Base-by-base conservation (phyloP, 2,329 filamentous ascomycete genomes). In the Stagonosporopsis rhizophila region DNA sequence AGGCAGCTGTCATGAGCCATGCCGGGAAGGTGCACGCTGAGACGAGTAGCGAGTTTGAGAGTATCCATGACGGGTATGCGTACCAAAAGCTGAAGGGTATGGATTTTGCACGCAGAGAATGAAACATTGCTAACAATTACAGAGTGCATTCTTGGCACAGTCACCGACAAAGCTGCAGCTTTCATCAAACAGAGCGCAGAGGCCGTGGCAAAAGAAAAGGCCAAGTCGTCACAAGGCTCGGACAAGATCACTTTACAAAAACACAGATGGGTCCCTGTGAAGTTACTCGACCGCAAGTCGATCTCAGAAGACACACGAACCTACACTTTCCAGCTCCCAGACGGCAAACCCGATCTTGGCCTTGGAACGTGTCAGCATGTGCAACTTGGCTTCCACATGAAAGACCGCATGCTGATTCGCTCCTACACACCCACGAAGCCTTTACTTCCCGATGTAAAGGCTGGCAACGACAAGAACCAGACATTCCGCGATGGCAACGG, bases 281-380 rank as follows among this genome's bases (percentile, higher is more conserved):
- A 73, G 46, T 72, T 83, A 2, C 23, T 73, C 32, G 61, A 71
- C 9, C 73, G 77, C 22, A 67, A 77, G 30, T 44, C 69, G 0
- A 23, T 83, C 5, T 81, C 79, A 0, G 59, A 77, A 25, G 80
- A 84, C 52, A 81, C 79, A 0, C 64, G 74, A 6, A 64, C 67
- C 14, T 83, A 83, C 69, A 82, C 78, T 3, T 83, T 84, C 64
- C 51, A 71, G 30, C 74, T 83, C 2, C 79, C 80, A 0, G 65
- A 74, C 1, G 66, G 61, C 19, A 72, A 73, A 30, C 69, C 75
- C n/a, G 70, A 76, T 6, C 75, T 85, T 0, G 81, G 82, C 0
- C 67, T 84, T 0, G 76, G 75, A 15, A 84, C 80, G 0, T 81
- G 82, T 49, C 81, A 85, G 63, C 82, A 85, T 60, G 68, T 85